phyloP scores from a whole-genome alignment of 179 eudicot genomes.

The Corrigiola litoralis region DNA sequence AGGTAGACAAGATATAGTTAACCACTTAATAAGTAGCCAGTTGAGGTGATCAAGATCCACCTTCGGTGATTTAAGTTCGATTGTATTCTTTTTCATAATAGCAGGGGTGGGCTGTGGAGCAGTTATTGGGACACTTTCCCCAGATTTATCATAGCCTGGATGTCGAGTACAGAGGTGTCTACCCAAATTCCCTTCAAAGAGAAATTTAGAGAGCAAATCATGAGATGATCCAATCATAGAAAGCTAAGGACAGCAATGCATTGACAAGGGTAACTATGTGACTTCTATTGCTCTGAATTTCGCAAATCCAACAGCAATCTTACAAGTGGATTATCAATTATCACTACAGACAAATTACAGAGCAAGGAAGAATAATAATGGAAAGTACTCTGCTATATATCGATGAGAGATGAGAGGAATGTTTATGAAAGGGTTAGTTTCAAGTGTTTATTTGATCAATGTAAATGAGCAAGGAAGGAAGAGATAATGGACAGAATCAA shows the following conservation, averaged over 20 bases:
- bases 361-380: not conserved
- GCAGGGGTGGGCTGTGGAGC: slow-evolving; percentile 34
- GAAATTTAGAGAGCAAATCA: not conserved
- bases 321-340: too few relatives aligned
- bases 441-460: not conserved
- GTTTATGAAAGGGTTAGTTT: not conserved
- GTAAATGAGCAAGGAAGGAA: not conserved
- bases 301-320: too few relatives aligned
- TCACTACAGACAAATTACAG: not conserved
- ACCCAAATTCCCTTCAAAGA: slow-evolving; percentile 70
- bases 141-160: slow-evolving; percentile 77
- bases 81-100: slow-evolving; percentile 43
- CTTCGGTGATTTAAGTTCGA: slow-evolving; percentile 49
- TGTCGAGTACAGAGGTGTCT: slow-evolving; percentile 88
- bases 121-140: slow-evolving; percentile 37
- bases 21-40: slow-evolving; percentile 83
- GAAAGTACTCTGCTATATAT: too few relatives aligned
- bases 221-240: slow-evolving; percentile 4
- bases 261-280: not conserved
- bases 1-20: slow-evolving; percentile 61
- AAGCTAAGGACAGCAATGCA: slow-evolving; percentile 3
- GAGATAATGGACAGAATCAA: too few relatives aligned
- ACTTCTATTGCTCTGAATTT: too few relatives aligned
- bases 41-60: slow-evolving; percentile 70
- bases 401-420: not conserved